Evolutionary conservation across 1,139 yeast species (phyloP).

Genomic region (Suzukiozyma palmioleophila): DNA sequence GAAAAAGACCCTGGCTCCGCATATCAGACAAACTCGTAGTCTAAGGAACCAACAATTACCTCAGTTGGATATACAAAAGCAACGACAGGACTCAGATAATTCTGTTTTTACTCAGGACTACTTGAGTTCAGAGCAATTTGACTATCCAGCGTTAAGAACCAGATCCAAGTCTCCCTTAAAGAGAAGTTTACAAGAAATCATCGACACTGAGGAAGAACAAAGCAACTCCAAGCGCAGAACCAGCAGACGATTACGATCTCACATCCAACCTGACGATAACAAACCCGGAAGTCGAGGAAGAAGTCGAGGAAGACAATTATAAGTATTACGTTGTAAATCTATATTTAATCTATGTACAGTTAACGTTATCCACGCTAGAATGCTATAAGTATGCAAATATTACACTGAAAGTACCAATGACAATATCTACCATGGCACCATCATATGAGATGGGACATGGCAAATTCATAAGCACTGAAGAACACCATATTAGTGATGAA

Average conservation of each 20-base stretch:
- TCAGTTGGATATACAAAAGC: not conserved
- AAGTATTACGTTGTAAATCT: not conserved
- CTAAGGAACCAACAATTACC: constrained; percentile 1
- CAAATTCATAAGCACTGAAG: constrained; percentile 65
- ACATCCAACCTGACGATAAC: constrained; percentile 8
- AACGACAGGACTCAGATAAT: constrained; percentile 4
- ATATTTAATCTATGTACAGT: not conserved
- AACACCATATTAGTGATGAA: constrained; percentile 72
- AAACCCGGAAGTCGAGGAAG: constrained; percentile 13
- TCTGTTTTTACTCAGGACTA: constrained; percentile 1
- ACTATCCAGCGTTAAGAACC: constrained; percentile 36
- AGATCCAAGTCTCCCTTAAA: constrained; percentile 43
- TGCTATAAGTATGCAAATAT: not conserved
- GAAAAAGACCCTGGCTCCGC: not conserved
- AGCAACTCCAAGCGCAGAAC: constrained; percentile 2
- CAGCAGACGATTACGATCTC: constrained; percentile 3
- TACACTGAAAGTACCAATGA: no score
- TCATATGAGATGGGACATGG: constrained; percentile 49
- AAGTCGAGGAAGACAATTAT: not conserved
- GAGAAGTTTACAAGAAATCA: constrained; percentile 25
- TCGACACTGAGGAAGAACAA: constrained; percentile 15
- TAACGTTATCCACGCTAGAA: not conserved
- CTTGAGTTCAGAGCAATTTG: constrained; percentile 8
- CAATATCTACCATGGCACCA: not conserved
- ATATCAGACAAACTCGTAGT: constrained; percentile 3